phyloP scores from a whole-genome alignment of 1,139 yeast species.

The Suhomyces yuchorum region DNA sequence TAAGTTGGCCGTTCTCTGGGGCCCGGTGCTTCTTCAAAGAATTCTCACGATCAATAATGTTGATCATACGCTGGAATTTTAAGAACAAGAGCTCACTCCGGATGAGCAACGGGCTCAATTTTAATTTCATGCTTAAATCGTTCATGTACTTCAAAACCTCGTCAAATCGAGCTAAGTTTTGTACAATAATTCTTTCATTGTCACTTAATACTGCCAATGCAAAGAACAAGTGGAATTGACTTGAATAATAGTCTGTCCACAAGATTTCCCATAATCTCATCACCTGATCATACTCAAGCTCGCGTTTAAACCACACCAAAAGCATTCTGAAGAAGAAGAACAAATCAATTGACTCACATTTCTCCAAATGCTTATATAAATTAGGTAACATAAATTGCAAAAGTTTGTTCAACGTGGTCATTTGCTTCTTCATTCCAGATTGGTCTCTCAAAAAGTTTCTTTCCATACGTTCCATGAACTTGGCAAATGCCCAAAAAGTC shows the following conservation, averaged over 20 bases:
- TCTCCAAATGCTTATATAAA: slow-evolving; percentile 76
- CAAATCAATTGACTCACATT: slow-evolving; percentile 85
- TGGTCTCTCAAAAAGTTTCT: slow-evolving; percentile 90
- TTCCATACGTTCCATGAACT: slow-evolving; percentile 94
- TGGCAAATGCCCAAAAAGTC: slow-evolving; percentile 85
- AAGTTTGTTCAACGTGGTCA: slow-evolving; percentile 77
- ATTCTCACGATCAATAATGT: slow-evolving; percentile 67
- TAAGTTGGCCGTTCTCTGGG: slow-evolving; percentile 13
- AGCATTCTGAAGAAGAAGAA: slow-evolving; percentile 95
- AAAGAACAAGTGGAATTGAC: slow-evolving; percentile 85
- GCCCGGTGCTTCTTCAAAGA: slow-evolving; percentile 22
- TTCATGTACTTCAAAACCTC: slow-evolving; percentile 92
- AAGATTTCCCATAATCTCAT: slow-evolving; percentile 85
- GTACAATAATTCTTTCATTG: slow-evolving; percentile 75
- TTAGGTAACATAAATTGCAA: slow-evolving; percentile 88
- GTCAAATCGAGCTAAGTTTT: slow-evolving; percentile 76
- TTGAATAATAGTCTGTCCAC: slow-evolving; percentile 83
- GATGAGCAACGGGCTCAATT: slow-evolving; percentile 71
- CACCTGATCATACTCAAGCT: slow-evolving; percentile 79
- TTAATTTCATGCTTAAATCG: slow-evolving; percentile 77
- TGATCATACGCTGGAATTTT: slow-evolving; percentile 76
- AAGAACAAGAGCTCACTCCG: slow-evolving; percentile 82
- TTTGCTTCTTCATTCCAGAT: slow-evolving; percentile 88
- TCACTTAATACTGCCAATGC: slow-evolving; percentile 87
- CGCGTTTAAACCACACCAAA: slow-evolving; percentile 93